Conservation (phyloP, 2,329 filamentous ascomycete genomes). For the Fusarium bulbicola region DNA sequence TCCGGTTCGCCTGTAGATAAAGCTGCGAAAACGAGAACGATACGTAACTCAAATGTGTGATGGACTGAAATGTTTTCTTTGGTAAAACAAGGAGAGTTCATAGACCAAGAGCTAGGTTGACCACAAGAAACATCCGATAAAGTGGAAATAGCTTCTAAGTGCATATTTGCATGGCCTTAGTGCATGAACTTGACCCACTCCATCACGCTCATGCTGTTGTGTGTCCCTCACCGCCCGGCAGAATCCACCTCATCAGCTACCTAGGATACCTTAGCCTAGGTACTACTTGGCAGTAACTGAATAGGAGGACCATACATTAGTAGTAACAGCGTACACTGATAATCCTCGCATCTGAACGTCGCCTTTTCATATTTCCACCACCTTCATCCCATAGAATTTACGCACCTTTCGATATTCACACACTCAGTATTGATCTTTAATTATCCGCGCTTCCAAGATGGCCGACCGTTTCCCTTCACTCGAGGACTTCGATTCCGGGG, state of each 20-base stretch:
- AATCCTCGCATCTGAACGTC: conserved; percentile 16
- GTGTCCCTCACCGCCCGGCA: conserved; percentile 49
- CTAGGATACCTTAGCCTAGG: conserved; percentile 29
- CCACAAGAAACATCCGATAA: conserved; percentile 36
- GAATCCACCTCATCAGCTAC: conserved; percentile 45
- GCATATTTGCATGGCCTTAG: conserved; percentile 37
- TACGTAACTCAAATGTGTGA: conserved; percentile 28
- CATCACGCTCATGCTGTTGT: conserved; percentile 8
- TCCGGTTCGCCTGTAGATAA: conserved; percentile 16
- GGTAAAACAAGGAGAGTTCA: conserved; percentile 39
- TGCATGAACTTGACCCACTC: conserved; percentile 26
- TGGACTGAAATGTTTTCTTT: conserved; percentile 32
- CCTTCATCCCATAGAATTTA: background rate
- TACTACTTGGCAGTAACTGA: conserved; percentile 39
- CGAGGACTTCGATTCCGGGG: conserved; percentile 77
- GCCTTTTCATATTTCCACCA: conserved; percentile 2
- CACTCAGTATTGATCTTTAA: background rate
- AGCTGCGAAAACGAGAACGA: conserved; percentile 25
- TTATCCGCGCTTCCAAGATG: conserved; percentile 58
- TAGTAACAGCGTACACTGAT: conserved; percentile 33
- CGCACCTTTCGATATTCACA: background rate
- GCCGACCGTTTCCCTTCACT: conserved; percentile 82
- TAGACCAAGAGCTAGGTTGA: conserved; percentile 35
- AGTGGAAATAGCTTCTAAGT: conserved; percentile 35
- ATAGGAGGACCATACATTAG: conserved; percentile 39